These are phyloP conservation scores for Botrytis sinoallii DNA, from an alignment of 2,329 filamentous ascomycete genomes.

Conservation along the genomic window DNA sequence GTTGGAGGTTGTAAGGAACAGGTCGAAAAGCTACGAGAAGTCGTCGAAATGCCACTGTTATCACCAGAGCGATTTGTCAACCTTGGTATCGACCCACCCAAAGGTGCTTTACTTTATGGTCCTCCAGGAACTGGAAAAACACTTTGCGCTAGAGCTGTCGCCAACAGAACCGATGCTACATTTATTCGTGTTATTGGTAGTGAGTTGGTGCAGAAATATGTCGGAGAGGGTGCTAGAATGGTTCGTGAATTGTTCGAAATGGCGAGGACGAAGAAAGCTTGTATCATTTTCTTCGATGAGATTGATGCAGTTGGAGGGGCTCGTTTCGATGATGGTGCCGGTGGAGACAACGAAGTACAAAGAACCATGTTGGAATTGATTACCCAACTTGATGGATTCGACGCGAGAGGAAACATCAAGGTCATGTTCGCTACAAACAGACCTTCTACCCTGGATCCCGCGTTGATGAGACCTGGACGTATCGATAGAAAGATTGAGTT, in stretches of 20 bases:
- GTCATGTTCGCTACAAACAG: constrained; percentile 99
- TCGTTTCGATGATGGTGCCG: constrained; percentile 93
- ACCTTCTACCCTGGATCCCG: constrained; percentile 92
- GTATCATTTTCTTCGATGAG: constrained; percentile 99
- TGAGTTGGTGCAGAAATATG: constrained; percentile 97
- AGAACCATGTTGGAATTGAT: constrained; percentile 98
- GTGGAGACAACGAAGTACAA: constrained; percentile 96
- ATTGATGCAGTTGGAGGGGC: constrained; percentile 95
- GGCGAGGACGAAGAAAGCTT: constrained; percentile 98
- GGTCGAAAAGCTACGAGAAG: constrained; percentile 97
- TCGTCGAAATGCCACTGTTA: constrained; percentile 96
- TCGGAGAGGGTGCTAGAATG: constrained; percentile 97
- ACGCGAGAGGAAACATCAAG: constrained; percentile 96
- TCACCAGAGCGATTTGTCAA: constrained; percentile 97
- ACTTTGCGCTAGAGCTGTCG: constrained; percentile 92
- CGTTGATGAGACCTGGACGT: constrained; percentile 92
- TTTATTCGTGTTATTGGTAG: constrained; percentile 99
- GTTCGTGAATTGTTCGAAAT: constrained; percentile 98
- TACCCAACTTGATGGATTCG: constrained; percentile 94
- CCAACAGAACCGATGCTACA: constrained; percentile 95
- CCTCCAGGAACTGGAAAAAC: constrained; percentile 99
- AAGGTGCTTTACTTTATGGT: constrained; percentile 93
- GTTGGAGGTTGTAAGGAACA: constrained; percentile 99
- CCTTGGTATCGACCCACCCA: constrained; percentile 97
- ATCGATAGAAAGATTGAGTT: constrained; percentile 99